Percentiles rank a stretch among this genome's conserved stretches.
Conservation (phyloP, 805 yeast species). For the Ogataea zsoltii region DNA sequence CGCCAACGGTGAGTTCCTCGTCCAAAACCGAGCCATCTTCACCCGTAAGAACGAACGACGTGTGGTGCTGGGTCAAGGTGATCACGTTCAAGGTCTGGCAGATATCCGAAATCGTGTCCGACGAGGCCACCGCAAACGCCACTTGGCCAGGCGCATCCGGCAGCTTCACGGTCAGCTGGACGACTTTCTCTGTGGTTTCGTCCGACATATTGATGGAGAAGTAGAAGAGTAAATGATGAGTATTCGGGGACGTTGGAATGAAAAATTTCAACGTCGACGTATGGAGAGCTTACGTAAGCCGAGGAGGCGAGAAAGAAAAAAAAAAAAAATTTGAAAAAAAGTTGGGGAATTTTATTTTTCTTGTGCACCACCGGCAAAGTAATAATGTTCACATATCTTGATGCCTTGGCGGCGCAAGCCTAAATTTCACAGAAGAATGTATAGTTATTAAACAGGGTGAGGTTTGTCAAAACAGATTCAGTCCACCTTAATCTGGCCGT, state of each 20-base stretch:
- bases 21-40: conserved; percentile 37
- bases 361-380: too few relatives aligned
- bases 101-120: conserved; percentile 57
- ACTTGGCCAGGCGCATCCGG: conserved; percentile 30
- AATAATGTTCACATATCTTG: too few relatives aligned
- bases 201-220: conserved; percentile 14
- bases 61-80: conserved; percentile 57
- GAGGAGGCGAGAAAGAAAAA: not conserved
- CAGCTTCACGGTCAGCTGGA: conserved; percentile 27
- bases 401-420: too few relatives aligned
- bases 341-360: too few relatives aligned
- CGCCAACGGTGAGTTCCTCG: conserved; percentile 25
- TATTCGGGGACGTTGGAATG: not conserved
- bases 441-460: not conserved
- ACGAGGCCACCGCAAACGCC: conserved; percentile 27
- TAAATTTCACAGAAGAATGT: not conserved
- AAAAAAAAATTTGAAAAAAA: not conserved
- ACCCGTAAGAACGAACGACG: conserved; percentile 53
- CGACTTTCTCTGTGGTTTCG: conserved; percentile 16
- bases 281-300: not conserved
- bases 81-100: conserved; percentile 57
- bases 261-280: not conserved
- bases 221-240: too few relatives aligned
- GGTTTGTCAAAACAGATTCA: too few relatives aligned
- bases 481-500: conserved; percentile 85